Evolutionary conservation across 495 filamentous ascomycete genomes (phyloP), one percentile per base, ranked within the genome.

Genomic region (Aspergillus diversus): DNA sequence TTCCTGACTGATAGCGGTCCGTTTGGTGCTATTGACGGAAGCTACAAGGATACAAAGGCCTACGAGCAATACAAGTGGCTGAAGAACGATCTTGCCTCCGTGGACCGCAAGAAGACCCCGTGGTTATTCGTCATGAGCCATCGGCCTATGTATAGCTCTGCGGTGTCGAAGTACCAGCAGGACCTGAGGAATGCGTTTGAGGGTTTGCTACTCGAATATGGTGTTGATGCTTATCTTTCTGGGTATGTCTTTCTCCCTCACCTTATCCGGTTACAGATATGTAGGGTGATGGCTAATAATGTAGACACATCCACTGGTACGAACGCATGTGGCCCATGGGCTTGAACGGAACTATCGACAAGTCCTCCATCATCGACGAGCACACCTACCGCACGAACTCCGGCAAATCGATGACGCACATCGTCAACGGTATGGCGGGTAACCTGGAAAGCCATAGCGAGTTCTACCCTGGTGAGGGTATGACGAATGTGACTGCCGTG

Each of bases 71-170:
- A 81, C 16, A 77, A 76, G 49, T 84, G 80, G 81, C 67, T 84
- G 21, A 68, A 74, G 54, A 68, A 73, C 27, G 81, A 85, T 58
- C 73, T 85, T 27, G 73, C 71, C n/a, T 70, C 67, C 31, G 69
- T 84, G 48, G 77, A 85, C 65, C 79, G 82, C 54, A 66, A 43
- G 34, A 77, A 77, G 70, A 85, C 81, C 5, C 80, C 84, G 0
- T 86, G 84, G 84, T 66, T 86, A 4, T 67, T 88, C 42, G 80
- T 84, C 42, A 84, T 78, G 53, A 83, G 84, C 56, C 85, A 88
- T 66, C 69, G 85, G 4, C 85, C 85, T 2, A 86, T 84, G 84
- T 88, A 88, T 43, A 71, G 66, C 61, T 71, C 75, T 9, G 69
- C 63, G 57, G 71, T 64, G 54, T 72, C 73, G 17, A 68, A 68